phyloP scores from a whole-genome alignment of 1,284 basidiomycete genomes.

The Apiotrichum porosum region DNA sequence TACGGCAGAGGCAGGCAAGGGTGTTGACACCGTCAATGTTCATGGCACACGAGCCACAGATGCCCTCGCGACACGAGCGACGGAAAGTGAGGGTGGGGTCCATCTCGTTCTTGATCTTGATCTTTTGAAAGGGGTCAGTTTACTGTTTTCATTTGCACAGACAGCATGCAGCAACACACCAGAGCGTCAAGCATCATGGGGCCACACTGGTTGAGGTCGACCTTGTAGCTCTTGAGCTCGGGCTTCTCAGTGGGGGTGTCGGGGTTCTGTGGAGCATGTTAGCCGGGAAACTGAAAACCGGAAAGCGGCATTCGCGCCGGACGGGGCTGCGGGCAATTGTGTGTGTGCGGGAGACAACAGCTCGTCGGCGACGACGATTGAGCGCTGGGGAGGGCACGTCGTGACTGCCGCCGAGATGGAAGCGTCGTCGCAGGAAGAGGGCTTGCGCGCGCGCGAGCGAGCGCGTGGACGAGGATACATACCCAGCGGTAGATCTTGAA shows the following conservation, averaged over 20 bases:
- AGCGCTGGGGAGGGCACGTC: too few species aligned
- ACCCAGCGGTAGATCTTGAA: constrained; percentile 98
- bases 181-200: constrained; percentile 76
- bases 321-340: neutral
- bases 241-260: constrained; percentile 92
- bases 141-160: too few species aligned
- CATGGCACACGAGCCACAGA: constrained; percentile 98
- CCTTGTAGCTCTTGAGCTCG: constrained; percentile 79
- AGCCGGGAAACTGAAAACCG: neutral
- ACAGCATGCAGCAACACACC: constrained; percentile 25
- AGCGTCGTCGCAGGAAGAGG: too few species aligned
- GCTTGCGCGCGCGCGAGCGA: too few species aligned
- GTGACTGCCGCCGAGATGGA: too few species aligned
- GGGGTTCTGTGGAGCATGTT: constrained; percentile 67
- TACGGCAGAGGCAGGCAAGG: constrained; percentile 92
- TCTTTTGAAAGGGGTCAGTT: constrained; percentile 55
- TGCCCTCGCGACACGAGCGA: constrained; percentile 94
- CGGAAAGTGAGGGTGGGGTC: constrained; percentile 96
- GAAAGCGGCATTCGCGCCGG: neutral
- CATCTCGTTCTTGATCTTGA: constrained; percentile 99
- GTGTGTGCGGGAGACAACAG: neutral
- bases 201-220: constrained; percentile 91
- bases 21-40: constrained; percentile 99
- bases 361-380: too few species aligned
- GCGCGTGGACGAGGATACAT: too few species aligned